A percentile compares a stretch with the other conserved stretches of the same genome.
Conservation (phyloP, 2,329 filamentous ascomycete species). For the Emydomyces testavorans region DNA sequence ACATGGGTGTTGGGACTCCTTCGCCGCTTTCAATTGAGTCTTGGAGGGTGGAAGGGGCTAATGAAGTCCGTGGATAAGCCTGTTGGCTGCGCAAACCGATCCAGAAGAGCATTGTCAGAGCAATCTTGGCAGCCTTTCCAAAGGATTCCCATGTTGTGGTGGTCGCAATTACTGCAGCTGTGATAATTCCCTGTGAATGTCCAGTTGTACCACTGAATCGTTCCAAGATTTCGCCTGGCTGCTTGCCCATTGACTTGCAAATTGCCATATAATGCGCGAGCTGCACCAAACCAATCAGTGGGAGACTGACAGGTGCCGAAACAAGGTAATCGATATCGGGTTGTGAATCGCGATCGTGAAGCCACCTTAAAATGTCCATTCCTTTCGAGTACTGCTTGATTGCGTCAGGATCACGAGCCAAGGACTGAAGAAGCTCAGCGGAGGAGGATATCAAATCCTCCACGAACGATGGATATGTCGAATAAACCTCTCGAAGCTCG, state of each 20-base stretch:
- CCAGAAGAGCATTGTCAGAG: constrained; percentile 93
- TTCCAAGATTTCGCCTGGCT: constrained; percentile 78
- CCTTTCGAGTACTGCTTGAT: constrained; percentile 96
- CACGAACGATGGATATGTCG: constrained; percentile 81
- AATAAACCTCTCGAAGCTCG: constrained; percentile 82
- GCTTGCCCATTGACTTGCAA: constrained; percentile 78
- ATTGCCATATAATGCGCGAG: constrained; percentile 91
- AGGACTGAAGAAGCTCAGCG: constrained; percentile 73
- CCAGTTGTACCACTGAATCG: constrained; percentile 80
- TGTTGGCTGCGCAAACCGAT: constrained; percentile 95
- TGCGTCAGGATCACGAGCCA: constrained; percentile 71
- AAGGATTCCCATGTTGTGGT: constrained; percentile 91
- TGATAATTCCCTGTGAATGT: constrained; percentile 92
- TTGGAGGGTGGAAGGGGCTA: constrained; percentile 79
- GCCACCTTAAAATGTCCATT: constrained; percentile 88
- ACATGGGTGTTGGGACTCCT: constrained; percentile 91
- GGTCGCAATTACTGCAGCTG: constrained; percentile 81
- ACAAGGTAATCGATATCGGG: constrained; percentile 91
- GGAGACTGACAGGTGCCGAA: constrained; percentile 88
- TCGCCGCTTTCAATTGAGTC: constrained; percentile 92
- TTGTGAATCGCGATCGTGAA: constrained; percentile 76
- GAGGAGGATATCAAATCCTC: constrained; percentile 71
- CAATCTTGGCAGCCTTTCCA: constrained; percentile 63
- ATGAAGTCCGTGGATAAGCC: constrained; percentile 86
- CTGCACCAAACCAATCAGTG: constrained; percentile 90